phyloP scores from a whole-genome alignment of 2,329 filamentous ascomycete species.

The Arthrinium phaeospermum region DNA sequence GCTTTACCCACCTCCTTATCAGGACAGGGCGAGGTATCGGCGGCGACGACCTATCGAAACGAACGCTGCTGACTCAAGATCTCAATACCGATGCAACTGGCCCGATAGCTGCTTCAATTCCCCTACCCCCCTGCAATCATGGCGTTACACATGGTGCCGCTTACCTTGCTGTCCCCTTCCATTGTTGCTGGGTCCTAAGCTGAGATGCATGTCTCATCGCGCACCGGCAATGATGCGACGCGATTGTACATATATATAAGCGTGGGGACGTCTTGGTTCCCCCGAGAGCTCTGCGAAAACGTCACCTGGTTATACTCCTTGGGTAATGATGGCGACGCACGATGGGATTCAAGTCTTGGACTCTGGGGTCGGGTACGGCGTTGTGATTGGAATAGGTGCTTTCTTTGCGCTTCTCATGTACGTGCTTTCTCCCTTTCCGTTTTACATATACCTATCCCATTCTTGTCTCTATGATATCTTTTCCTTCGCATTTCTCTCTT shows the following conservation, averaged over 20 bases:
- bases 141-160: background rate
- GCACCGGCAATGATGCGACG: no score
- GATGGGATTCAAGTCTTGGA: constrained; percentile 30
- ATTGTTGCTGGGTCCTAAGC: background rate
- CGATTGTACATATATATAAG: background rate
- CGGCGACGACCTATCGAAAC: background rate
- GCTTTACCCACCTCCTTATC: background rate
- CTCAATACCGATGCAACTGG: background rate
- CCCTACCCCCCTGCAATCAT: background rate
- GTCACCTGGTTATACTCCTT: background rate
- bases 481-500: no score
- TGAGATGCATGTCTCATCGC: background rate
- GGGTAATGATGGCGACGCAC: background rate
- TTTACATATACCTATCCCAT: background rate
- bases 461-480: no score
- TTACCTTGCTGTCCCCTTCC: background rate
- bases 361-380: constrained; percentile 53
- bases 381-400: constrained; percentile 54
- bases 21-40: background rate
- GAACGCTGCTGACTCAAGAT: background rate
- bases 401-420: constrained; percentile 49
- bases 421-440: background rate
- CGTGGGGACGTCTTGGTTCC: background rate
- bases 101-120: background rate
- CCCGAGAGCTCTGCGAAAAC: background rate